Evolutionary conservation across 345 rosid species (phyloP).

Genomic region (Pugionium cornutum): DNA sequence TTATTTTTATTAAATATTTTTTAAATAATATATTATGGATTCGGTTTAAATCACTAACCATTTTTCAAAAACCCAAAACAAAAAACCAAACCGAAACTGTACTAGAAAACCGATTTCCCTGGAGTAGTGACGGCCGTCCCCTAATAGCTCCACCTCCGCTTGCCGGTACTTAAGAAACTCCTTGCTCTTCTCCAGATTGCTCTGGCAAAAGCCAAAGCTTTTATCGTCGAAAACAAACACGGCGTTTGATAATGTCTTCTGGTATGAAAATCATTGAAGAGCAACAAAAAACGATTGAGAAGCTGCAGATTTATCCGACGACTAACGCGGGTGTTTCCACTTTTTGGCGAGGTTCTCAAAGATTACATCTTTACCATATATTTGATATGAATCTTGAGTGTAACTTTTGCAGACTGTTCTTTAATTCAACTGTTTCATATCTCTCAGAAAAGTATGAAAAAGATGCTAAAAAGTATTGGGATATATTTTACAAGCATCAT

Average conservation of each 20-base stretch:
- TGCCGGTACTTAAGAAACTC: too few relatives aligned
- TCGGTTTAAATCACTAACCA: too few relatives aligned
- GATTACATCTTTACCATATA: not conserved
- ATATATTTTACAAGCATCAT: constrained; percentile 78
- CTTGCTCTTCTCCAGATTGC: too few relatives aligned
- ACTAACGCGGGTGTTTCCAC: constrained; percentile 58
- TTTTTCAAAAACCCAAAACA: too few relatives aligned
- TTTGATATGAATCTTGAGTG: not conserved
- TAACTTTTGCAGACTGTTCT: not conserved
- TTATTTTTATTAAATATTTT: too few relatives aligned
- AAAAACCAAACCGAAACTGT: too few relatives aligned
- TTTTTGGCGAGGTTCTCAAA: constrained; percentile 69
- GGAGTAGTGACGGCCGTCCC: too few relatives aligned
- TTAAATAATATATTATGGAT: too few relatives aligned
- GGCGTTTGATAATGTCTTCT: constrained; percentile 44
- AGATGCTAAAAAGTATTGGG: constrained; percentile 93
- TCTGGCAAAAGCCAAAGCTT: too few relatives aligned
- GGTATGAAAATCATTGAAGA: constrained; percentile 33
- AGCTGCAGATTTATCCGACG: constrained; percentile 70
- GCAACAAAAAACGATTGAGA: constrained; percentile 41
- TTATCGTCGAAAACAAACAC: not conserved
- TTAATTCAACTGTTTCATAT: constrained; percentile 9
- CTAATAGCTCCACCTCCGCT: too few relatives aligned
- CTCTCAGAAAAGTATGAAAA: constrained; percentile 74
- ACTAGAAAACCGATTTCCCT: too few relatives aligned